Conservation (phyloP, 106 monocot species). For the Dendrobium huoshanense region DNA sequence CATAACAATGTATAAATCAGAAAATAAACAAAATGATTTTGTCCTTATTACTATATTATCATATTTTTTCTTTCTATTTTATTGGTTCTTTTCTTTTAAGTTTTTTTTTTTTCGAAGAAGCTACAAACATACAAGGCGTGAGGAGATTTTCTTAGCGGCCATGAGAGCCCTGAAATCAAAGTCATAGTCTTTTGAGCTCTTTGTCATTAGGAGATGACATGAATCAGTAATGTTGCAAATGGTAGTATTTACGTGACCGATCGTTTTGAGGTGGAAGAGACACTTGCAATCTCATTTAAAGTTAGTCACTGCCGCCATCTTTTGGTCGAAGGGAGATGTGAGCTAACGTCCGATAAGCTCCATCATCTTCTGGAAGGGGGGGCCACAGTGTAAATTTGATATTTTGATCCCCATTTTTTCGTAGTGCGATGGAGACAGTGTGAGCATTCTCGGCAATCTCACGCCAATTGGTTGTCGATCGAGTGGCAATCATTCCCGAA, state of each 20-base stretch:
- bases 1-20: slow-evolving; percentile 2
- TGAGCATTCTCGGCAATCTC: neutral
- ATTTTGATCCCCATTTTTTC: slow-evolving; percentile 3
- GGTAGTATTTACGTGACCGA: slow-evolving; percentile 1
- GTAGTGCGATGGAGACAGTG: neutral
- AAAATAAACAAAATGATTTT: neutral
- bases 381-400: neutral
- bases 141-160: neutral
- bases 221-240: slow-evolving; percentile 8
- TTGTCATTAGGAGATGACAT: neutral
- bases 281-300: neutral
- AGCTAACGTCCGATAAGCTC: neutral
- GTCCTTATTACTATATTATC: neutral
- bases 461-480: neutral
- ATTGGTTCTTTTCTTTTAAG: neutral
- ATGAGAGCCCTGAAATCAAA: neutral
- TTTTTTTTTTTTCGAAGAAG: neutral
- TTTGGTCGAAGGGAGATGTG: neutral
- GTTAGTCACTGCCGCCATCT: neutral
- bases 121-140: neutral
- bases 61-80: neutral
- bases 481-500: neutral
- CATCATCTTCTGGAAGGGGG: neutral
- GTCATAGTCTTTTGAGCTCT: neutral
- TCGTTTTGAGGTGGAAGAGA: neutral